Evolutionary conservation across 2,329 filamentous ascomycete species (phyloP).

Genomic region (Aureobasidium sp.): DNA sequence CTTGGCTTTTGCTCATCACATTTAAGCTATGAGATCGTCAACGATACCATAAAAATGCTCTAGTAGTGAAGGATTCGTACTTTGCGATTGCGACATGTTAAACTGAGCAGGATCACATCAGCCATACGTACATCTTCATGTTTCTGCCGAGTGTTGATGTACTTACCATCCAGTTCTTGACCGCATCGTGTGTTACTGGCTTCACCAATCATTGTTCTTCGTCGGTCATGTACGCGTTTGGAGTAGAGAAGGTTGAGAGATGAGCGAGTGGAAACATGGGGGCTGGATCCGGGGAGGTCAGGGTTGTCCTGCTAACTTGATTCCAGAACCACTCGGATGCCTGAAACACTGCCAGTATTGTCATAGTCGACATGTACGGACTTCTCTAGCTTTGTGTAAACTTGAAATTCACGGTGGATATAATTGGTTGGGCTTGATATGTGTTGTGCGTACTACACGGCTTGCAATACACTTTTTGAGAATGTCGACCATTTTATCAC

Average conservation of each 20-base stretch:
- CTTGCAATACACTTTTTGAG: not conserved
- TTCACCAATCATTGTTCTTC: not conserved
- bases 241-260: not conserved
- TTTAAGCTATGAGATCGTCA: constrained; percentile 41
- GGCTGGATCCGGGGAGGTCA: not conserved
- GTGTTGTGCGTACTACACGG: no score
- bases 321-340: not conserved
- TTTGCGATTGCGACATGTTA: constrained; percentile 27
- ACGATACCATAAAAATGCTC: not conserved
- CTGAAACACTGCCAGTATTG: no score
- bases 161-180: constrained; percentile 28
- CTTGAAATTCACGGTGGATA: not conserved
- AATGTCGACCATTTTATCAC: no score
- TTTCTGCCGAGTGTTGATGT: not conserved
- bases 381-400: no score
- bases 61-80: constrained; percentile 12
- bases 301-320: not conserved
- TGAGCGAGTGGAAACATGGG: not conserved
- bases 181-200: constrained; percentile 13
- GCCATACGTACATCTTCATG: not conserved
- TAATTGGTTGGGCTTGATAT: no score
- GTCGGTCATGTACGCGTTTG: not conserved
- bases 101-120: constrained; percentile 17
- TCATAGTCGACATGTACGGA: not conserved
- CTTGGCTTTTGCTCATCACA: constrained; percentile 54